Conservation (phyloP, 371 early-diverging fungal genomes). For the Mucor plumbeus region DNA sequence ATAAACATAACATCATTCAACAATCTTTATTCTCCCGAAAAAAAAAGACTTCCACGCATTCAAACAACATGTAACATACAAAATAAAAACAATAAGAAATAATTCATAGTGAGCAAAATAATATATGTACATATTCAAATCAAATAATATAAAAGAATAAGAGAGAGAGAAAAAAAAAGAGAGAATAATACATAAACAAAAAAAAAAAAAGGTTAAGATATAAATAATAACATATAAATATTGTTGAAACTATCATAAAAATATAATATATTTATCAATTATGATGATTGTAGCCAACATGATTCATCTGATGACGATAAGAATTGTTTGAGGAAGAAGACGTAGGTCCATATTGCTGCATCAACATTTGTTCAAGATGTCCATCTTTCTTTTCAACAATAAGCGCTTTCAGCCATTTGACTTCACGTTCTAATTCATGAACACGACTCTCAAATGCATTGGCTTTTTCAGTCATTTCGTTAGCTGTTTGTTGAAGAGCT, state of each 20-base stretch:
- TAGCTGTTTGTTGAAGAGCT: conserved; percentile 81
- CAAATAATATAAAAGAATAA: not conserved
- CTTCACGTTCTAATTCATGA: conserved; percentile 87
- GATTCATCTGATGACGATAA: conserved; percentile 3
- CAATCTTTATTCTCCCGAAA: not conserved
- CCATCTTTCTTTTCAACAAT: conserved; percentile 79
- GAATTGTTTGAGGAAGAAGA: not conserved
- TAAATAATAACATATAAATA: not conserved
- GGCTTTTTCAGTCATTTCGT: conserved; percentile 82
- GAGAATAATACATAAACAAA: not conserved
- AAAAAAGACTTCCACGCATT: not conserved
- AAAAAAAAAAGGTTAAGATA: not conserved
- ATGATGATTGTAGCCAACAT: not conserved
- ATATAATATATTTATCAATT: not conserved
- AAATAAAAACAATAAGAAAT: not conserved
- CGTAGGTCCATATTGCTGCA: conserved; percentile 15
- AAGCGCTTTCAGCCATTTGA: conserved; percentile 87
- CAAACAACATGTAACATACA: conserved; percentile 3
- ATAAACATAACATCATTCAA: not conserved
- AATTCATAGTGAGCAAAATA: conserved; percentile 5
- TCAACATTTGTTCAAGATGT: conserved; percentile 31
- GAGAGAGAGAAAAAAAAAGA: not conserved
- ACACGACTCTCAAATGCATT: conserved; percentile 74
- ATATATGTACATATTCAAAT: conserved; percentile 5
- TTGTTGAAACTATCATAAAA: not conserved